Evolutionary conservation across 805 yeast species (phyloP).

Genomic region (Danielia oregonensis): DNA sequence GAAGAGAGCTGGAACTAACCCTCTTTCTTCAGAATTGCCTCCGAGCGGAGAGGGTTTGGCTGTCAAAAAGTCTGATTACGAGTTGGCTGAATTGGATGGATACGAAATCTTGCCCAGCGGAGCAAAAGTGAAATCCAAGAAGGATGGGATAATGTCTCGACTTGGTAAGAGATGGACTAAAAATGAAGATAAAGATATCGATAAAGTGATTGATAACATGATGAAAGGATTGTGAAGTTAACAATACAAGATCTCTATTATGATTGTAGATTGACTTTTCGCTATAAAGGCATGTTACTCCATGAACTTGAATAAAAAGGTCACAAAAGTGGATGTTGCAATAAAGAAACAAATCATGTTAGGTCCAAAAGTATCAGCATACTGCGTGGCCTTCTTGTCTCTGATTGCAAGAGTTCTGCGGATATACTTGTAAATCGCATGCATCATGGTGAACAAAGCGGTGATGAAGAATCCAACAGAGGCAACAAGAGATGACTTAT

Average conservation of each 20-base stretch:
- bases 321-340: constrained; percentile 61
- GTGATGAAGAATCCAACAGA: constrained; percentile 83
- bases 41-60: constrained; percentile 42
- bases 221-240: constrained; percentile 20
- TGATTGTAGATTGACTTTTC: no score
- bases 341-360: constrained; percentile 73
- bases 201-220: constrained; percentile 53
- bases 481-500: constrained; percentile 62
- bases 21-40: constrained; percentile 46
- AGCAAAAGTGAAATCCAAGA: constrained; percentile 46
- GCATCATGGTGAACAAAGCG: constrained; percentile 67
- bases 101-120: constrained; percentile 75
- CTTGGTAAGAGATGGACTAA: constrained; percentile 39
- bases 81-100: constrained; percentile 28
- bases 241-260: constrained; percentile 3
- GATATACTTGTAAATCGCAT: constrained; percentile 70
- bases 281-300: no score
- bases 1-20: constrained; percentile 47
- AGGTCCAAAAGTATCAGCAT: constrained; percentile 88
- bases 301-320: constrained; percentile 51
- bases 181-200: constrained; percentile 33
- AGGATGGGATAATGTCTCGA: constrained; percentile 20
- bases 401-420: constrained; percentile 84
- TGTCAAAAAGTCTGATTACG: constrained; percentile 25
- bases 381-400: constrained; percentile 73